Evolutionary conservation across 306 rosid species (phyloP).

Genomic region (peach (Prunus persica)): Prunus_persica_NCBIv2 NC_034014.1:29872501-29873000

Average conservation of each 20-base stretch:
- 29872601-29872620: not conserved
- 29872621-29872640: not conserved
- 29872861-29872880: conserved; percentile 28
- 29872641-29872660: not conserved
- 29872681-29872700: not conserved
- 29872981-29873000: conserved; percentile 2
- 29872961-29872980: not conserved
- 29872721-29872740: conserved; percentile 28
- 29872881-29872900: conserved; percentile 13
- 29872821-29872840: conserved; percentile 15
- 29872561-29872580: not conserved
- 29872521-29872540: not conserved
- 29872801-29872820: conserved; percentile 5
- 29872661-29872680: not conserved
- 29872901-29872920: conserved; percentile 15
- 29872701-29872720: not conserved
- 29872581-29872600: not conserved
- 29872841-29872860: conserved; percentile 47
- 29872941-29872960: conserved; percentile 23
- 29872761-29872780: conserved; percentile 16
- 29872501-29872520: not conserved
- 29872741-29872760: not conserved
- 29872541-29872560: not conserved
- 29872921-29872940: conserved; percentile 30
- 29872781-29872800: conserved; percentile 20